Conservation (phyloP, 2,329 filamentous ascomycete genomes). For the Fusarium sp. region DNA sequence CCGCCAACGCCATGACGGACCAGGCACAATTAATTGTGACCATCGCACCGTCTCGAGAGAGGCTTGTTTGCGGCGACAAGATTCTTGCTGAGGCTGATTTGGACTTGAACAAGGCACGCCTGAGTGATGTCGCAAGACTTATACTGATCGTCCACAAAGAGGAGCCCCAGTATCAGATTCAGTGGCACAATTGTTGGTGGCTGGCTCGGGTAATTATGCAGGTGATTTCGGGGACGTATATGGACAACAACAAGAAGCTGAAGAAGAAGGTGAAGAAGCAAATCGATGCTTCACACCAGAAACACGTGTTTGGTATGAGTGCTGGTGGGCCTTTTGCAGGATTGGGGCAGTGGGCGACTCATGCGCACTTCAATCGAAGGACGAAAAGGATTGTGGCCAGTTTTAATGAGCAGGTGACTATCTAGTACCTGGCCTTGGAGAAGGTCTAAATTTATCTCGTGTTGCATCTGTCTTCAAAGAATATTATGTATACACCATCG, state of each 20-base stretch:
- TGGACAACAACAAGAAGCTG: neutral
- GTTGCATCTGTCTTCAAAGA: too few species aligned
- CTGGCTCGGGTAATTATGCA: neutral
- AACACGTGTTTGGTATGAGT: neutral
- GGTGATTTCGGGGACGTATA: neutral
- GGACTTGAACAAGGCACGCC: neutral
- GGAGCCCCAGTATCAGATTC: neutral
- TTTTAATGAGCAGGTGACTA: neutral
- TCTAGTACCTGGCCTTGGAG: too few species aligned
- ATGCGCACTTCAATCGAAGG: neutral
- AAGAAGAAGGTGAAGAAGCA: neutral
- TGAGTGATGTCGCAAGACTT: neutral
- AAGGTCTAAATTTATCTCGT: too few species aligned
- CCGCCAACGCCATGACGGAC: neutral
- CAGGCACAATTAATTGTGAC: constrained; percentile 2
- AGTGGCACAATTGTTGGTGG: constrained; percentile 5
- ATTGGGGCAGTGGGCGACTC: neutral
- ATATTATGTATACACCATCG: too few species aligned
- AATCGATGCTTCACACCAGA: neutral
- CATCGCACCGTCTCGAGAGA: neutral
- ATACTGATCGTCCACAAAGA: neutral
- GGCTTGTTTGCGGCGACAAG: neutral
- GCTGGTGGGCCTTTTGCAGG: neutral
- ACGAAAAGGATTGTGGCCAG: neutral
- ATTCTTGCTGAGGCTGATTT: neutral